Evolutionary conservation across 345 rosid genomes (phyloP).

Genomic region (Salix koriyanagi): DNA sequence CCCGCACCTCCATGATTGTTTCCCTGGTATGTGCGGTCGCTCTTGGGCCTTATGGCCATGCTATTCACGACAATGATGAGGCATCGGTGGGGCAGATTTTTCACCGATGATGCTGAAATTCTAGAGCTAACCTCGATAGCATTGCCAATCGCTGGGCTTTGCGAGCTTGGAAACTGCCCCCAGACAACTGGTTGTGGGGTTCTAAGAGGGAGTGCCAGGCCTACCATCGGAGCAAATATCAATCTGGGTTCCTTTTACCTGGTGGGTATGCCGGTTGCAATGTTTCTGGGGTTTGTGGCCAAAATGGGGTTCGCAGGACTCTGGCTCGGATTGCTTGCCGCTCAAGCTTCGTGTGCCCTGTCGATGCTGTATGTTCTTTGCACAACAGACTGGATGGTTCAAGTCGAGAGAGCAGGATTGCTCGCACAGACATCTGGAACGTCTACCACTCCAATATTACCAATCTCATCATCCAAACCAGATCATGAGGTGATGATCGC

Average conservation of each 20-base stretch:
- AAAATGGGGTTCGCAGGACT: conserved; percentile 79
- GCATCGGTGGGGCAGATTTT: conserved; percentile 77
- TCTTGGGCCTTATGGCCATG: conserved; percentile 75
- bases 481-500: background rate
- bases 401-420: conserved; percentile 65
- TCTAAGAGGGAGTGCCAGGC: conserved; percentile 84
- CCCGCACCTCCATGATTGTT: conserved; percentile 74
- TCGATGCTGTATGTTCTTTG: conserved; percentile 67
- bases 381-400: conserved; percentile 67
- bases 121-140: conserved; percentile 71
- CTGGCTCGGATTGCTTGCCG: conserved; percentile 91
- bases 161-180: conserved; percentile 97
- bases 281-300: conserved; percentile 55
- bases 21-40: conserved; percentile 52
- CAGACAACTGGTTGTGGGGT: conserved; percentile 96
- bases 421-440: conserved; percentile 45
- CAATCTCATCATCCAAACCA: conserved; percentile 19
- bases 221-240: conserved; percentile 83
- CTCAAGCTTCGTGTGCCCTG: conserved; percentile 79
- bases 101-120: conserved; percentile 63
- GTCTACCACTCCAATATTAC: conserved; percentile 19
- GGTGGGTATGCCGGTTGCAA: conserved; percentile 89
- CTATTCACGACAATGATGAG: conserved; percentile 65
- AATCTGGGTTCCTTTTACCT: conserved; percentile 87
- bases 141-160: conserved; percentile 81